These are phyloP conservation scores for Pistacia integerrima DNA, from an alignment of 345 rosid species.

Conservation along the genomic window DNA sequence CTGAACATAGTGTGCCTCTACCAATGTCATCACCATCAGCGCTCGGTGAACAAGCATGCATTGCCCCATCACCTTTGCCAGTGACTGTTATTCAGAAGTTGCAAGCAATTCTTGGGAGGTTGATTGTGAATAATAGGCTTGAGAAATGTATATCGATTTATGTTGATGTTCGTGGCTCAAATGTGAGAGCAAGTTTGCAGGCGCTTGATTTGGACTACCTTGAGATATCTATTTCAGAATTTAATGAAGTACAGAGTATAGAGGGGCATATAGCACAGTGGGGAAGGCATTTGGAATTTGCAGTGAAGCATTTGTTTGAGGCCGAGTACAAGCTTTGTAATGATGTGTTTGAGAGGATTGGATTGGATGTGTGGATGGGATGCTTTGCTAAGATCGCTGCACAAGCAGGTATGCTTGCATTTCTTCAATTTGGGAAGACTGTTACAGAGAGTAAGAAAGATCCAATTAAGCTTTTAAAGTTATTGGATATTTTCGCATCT, in stretches of 20 bases:
- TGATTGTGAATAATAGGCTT: constrained; percentile 80
- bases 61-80: constrained; percentile 90
- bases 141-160: constrained; percentile 83
- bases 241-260: constrained; percentile 86
- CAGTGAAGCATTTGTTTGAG: constrained; percentile 96
- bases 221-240: constrained; percentile 84
- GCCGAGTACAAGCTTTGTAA: constrained; percentile 92
- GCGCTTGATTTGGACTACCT: constrained; percentile 94
- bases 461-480: constrained; percentile 88
- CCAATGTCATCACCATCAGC: constrained; percentile 76
- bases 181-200: constrained; percentile 89
- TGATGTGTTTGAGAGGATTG: constrained; percentile 91
- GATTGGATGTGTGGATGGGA: constrained; percentile 88
- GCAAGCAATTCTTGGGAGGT: constrained; percentile 88
- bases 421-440: constrained; percentile 94
- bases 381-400: constrained; percentile 98
- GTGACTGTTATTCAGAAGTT: constrained; percentile 82
- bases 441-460: constrained; percentile 93
- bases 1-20: constrained; percentile 84
- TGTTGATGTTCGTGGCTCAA: constrained; percentile 82
- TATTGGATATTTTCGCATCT: constrained; percentile 84
- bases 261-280: constrained; percentile 84
- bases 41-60: constrained; percentile 63
- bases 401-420: constrained; percentile 91
- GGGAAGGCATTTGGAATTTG: constrained; percentile 99